Evolutionary conservation across 2,329 filamentous ascomycete genomes (phyloP).

Genomic region (Cladorrhinum sp.): DNA sequence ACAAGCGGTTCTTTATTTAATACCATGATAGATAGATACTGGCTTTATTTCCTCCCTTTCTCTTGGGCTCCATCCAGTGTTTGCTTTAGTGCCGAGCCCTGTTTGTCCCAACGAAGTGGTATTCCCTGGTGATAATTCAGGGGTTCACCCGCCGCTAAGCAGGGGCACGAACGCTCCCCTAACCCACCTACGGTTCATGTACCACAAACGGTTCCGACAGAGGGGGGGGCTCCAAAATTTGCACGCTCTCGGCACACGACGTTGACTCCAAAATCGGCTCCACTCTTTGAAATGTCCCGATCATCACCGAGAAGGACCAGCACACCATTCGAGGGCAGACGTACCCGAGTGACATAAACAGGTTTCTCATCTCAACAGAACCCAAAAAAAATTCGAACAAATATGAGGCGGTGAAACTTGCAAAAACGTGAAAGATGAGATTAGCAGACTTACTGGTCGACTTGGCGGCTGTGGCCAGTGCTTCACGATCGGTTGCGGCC

Average conservation of each 20-base stretch:
- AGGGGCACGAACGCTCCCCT: neutral
- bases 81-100: neutral
- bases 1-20: neutral
- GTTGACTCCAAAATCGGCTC: neutral
- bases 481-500: conserved; percentile 63
- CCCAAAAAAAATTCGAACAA: neutral
- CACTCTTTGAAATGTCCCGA: neutral
- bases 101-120: neutral
- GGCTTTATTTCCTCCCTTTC: no score
- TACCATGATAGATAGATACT: neutral
- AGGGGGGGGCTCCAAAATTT: neutral
- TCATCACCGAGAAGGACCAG: neutral
- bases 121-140: neutral
- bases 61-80: neutral
- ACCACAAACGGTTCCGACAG: neutral
- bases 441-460: conserved; percentile 66
- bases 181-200: no score
- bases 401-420: neutral
- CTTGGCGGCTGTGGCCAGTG: conserved; percentile 66
- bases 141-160: neutral
- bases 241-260: neutral
- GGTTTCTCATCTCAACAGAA: neutral
- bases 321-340: no score
- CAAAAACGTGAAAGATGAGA: conserved; percentile 43
- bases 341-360: neutral